Percentiles rank a stretch among this genome's conserved stretches.
Conservation (phyloP, 148 eudicot species). For the Rhododendron molle region DNA sequence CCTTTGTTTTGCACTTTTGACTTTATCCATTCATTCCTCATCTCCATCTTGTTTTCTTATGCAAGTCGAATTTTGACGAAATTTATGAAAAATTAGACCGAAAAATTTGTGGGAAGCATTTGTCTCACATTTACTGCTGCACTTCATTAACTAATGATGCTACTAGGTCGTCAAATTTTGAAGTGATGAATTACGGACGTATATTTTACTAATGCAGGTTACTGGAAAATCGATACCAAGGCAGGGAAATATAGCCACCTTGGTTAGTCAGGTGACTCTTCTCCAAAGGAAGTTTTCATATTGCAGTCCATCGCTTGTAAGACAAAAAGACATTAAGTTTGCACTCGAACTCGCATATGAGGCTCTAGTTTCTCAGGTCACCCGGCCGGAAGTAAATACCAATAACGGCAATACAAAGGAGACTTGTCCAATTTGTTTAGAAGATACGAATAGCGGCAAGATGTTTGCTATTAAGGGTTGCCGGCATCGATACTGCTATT, state of each 20-base stretch:
- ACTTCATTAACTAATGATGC: not conserved
- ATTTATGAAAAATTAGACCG: too few relatives aligned
- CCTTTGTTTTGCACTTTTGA: not conserved
- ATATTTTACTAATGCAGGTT: conserved; percentile 34
- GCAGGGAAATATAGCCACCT: conserved; percentile 22
- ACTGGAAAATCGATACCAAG: conserved; percentile 32
- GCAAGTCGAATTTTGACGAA: not conserved
- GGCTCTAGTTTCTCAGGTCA: conserved; percentile 43
- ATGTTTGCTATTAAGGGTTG: conserved; percentile 53
- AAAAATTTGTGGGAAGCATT: too few relatives aligned
- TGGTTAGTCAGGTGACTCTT: conserved; percentile 31
- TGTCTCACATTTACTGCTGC: not conserved
- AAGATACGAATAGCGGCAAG: conserved; percentile 37
- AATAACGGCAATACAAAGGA: conserved; percentile 19
- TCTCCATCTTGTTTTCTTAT: not conserved
- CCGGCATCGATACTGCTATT: conserved; percentile 51
- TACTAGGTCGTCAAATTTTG: not conserved
- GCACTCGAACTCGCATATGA: conserved; percentile 57
- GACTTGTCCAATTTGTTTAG: conserved; percentile 65
- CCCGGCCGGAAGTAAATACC: conserved; percentile 16
- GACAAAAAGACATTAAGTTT: conserved; percentile 33
- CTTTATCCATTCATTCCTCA: not conserved
- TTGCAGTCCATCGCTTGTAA: conserved; percentile 27
- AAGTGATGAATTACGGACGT: not conserved
- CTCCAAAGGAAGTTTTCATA: conserved; percentile 37